phyloP scores from a whole-genome alignment of 1,284 basidiomycete genomes.

The Naganishia albida region DNA sequence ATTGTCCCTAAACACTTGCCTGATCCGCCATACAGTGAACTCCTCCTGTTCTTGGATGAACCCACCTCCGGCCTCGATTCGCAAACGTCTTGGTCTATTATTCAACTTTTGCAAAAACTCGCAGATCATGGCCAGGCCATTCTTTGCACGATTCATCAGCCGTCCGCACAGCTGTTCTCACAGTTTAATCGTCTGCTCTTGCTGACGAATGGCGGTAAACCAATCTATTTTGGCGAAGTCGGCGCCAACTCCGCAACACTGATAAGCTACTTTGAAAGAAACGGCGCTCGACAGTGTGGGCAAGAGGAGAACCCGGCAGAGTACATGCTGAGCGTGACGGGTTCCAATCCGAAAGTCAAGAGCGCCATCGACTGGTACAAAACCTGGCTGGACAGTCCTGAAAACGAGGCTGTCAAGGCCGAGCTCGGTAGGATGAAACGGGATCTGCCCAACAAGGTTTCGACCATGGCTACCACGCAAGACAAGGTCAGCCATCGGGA shows the following conservation, averaged over 20 bases:
- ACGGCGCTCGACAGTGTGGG: slow-evolving; percentile 49
- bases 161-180: slow-evolving; percentile 60
- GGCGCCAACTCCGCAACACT: slow-evolving; percentile 57
- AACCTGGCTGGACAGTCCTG: slow-evolving; percentile 62
- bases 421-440: slow-evolving; percentile 56
- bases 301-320: slow-evolving; percentile 56
- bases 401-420: slow-evolving; percentile 48
- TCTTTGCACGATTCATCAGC: slow-evolving; percentile 66
- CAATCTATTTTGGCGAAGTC: slow-evolving; percentile 61
- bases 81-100: slow-evolving; percentile 83
- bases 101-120: slow-evolving; percentile 75
- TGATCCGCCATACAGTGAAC: slow-evolving; percentile 46
- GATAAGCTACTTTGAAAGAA: slow-evolving; percentile 59
- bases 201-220: slow-evolving; percentile 56
- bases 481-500: slow-evolving; percentile 51
- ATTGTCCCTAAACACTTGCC: slow-evolving; percentile 23
- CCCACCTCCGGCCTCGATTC: slow-evolving; percentile 76
- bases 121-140: slow-evolving; percentile 67
- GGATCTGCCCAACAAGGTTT: slow-evolving; percentile 39
- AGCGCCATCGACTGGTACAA: slow-evolving; percentile 71
- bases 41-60: slow-evolving; percentile 80
- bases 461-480: slow-evolving; percentile 37
- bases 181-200: slow-evolving; percentile 65
- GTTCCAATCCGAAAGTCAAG: slow-evolving; percentile 65
- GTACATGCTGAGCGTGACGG: slow-evolving; percentile 62